phyloP scores from a whole-genome alignment of 192 early-diverging fungal genomes.

The Backusella tarrabulga region DNA sequence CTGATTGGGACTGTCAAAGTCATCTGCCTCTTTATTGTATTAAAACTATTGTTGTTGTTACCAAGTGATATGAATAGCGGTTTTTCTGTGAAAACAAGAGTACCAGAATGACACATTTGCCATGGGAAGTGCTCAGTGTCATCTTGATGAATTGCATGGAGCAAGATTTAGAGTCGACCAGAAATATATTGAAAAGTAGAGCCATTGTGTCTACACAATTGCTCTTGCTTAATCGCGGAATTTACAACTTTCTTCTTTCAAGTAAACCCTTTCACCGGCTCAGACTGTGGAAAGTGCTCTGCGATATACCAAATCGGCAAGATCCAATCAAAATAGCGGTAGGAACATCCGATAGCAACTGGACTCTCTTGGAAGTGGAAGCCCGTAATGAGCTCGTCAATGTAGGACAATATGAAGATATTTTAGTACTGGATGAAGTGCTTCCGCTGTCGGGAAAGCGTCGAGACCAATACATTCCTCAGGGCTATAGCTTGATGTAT shows the following conservation, averaged over 20 bases:
- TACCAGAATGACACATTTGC: background rate
- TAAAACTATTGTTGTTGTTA: too few species aligned
- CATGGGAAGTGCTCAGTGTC: background rate
- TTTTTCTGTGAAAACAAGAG: too few species aligned
- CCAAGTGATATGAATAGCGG: too few species aligned
- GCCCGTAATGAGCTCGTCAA: background rate
- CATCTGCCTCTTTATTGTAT: too few species aligned
- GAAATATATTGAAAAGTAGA: background rate
- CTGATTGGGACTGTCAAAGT: too few species aligned
- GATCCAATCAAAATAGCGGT: conserved; percentile 6
- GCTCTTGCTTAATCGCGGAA: background rate
- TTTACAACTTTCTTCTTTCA: background rate
- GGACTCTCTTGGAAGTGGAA: conserved; percentile 8
- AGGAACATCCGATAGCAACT: background rate
- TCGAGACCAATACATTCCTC: background rate
- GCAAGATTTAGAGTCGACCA: background rate
- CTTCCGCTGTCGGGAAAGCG: background rate
- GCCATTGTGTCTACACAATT: background rate
- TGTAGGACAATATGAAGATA: background rate
- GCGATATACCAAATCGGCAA: background rate
- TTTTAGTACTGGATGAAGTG: conserved; percentile 4
- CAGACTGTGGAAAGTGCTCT: conserved; percentile 2
- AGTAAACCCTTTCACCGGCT: background rate
- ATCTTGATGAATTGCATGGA: background rate
- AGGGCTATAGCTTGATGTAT: background rate